phyloP scores from a whole-genome alignment of 768 basidiomycete genomes.

The Leccinum uliginosum region DNA sequence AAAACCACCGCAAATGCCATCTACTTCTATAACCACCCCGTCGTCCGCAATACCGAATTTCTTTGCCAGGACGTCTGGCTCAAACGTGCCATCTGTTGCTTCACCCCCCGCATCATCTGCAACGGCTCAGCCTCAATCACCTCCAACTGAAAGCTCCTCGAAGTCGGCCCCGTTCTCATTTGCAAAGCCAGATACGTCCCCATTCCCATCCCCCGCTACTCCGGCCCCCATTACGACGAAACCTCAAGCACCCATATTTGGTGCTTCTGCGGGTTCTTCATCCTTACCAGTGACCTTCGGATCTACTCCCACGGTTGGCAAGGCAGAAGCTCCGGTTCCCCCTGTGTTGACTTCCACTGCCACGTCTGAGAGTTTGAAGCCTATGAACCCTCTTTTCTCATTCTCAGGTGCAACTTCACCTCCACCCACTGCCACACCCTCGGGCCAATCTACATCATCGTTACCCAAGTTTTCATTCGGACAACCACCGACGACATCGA shows the following conservation, averaged over 20 bases:
- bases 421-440: background rate
- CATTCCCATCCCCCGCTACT: slow-evolving; percentile 18
- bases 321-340: slow-evolving; percentile 1
- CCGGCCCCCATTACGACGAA: slow-evolving; percentile 6
- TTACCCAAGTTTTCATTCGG: slow-evolving; percentile 26
- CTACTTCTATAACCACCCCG: background rate
- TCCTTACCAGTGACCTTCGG: slow-evolving; percentile 2
- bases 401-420: slow-evolving; percentile 15
- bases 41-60: slow-evolving; percentile 26
- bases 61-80: slow-evolving; percentile 28
- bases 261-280: slow-evolving; percentile 6
- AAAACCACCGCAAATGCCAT: slow-evolving; percentile 11
- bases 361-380: slow-evolving; percentile 9
- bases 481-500: slow-evolving; percentile 9
- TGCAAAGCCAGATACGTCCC: slow-evolving; percentile 18
- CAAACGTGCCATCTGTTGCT: background rate
- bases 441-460: slow-evolving; percentile 9
- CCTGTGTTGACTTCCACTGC: background rate
- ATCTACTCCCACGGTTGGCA: slow-evolving; percentile 9
- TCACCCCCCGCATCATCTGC: slow-evolving; percentile 5
- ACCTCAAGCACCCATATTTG: slow-evolving; percentile 17
- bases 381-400: slow-evolving; percentile 18
- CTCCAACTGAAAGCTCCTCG: slow-evolving; percentile 4
- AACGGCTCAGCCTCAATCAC: slow-evolving; percentile 10
- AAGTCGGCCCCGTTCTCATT: slow-evolving; percentile 13